These are phyloP conservation scores for Inga laurina DNA, from an alignment of 306 rosid species.

Conservation along the genomic window DNA sequence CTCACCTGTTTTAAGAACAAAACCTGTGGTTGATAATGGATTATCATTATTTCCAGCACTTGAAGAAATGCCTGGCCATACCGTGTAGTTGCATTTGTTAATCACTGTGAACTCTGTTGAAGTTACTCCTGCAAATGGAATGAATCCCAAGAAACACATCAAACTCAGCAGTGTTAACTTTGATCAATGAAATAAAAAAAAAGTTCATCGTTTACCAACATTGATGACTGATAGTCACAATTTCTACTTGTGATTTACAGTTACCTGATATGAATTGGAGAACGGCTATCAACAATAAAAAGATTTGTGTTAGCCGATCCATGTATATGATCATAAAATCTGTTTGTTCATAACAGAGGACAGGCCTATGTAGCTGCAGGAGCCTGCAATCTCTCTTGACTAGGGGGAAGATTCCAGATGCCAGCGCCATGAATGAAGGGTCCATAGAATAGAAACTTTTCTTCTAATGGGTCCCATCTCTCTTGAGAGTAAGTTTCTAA, in stretches of 20 bases:
- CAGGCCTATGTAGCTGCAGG: not conserved
- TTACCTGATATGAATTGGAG: constrained; percentile 36
- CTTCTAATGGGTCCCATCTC: too few species aligned
- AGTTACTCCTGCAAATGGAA: not conserved
- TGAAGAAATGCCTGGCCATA: constrained; percentile 81
- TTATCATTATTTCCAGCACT: constrained; percentile 46
- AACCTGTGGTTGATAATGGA: constrained; percentile 60
- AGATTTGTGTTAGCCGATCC: constrained; percentile 31
- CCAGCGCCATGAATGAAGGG: too few species aligned
- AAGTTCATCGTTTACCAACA: not conserved
- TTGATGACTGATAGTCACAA: not conserved
- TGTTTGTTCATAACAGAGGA: not conserved
- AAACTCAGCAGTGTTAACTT: not conserved
- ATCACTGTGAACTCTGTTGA: not conserved
- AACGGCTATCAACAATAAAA: constrained; percentile 39
- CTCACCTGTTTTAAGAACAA: constrained; percentile 51
- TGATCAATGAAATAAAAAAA: not conserved
- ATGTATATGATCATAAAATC: constrained; percentile 17
- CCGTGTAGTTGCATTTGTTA: constrained; percentile 42
- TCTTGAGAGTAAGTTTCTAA: too few species aligned
- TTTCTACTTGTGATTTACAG: not conserved
- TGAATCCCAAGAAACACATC: not conserved
- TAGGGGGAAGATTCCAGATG: too few species aligned
- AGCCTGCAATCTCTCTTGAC: too few species aligned
- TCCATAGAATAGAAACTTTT: too few species aligned